Conservation (phyloP, 2,329 filamentous ascomycete genomes). For the Aureobasidium sp. region DNA sequence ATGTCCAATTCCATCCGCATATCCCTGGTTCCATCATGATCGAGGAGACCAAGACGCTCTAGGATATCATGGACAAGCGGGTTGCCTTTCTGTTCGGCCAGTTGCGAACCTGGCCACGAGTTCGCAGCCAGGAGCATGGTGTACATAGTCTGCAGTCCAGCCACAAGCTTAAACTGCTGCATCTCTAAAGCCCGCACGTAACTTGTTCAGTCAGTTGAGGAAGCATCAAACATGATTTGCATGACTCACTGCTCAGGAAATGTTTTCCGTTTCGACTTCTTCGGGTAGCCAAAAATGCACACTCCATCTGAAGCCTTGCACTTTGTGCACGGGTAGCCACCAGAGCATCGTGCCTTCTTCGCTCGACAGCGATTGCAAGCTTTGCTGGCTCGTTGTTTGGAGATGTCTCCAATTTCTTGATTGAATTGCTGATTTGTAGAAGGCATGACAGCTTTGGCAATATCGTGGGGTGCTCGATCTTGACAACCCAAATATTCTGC, state of each 20-base stretch:
- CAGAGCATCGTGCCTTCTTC: background rate
- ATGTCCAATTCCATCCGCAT: too few species aligned
- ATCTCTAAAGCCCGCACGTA: background rate
- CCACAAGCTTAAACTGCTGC: constrained; percentile 6
- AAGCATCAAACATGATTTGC: background rate
- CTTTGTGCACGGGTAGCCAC: background rate
- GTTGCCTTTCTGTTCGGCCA: background rate
- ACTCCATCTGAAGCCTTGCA: background rate
- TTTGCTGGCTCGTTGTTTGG: background rate
- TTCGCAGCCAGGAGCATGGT: background rate
- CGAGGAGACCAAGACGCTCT: background rate
- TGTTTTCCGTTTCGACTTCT: background rate
- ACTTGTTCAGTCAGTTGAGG: background rate
- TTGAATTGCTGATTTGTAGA: background rate
- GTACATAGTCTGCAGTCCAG: background rate
- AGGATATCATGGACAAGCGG: background rate
- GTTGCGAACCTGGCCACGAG: background rate
- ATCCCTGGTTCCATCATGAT: background rate
- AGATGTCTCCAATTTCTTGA: background rate
- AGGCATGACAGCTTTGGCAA: too few species aligned
- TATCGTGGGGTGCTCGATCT: background rate
- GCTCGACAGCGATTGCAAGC: constrained; percentile 7
- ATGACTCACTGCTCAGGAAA: constrained; percentile 2
- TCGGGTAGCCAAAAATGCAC: constrained; percentile 2
- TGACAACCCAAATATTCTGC: background rate